Conservation (phyloP, 495 filamentous ascomycete genomes). For the Hypoxylon trugodes region DNA sequence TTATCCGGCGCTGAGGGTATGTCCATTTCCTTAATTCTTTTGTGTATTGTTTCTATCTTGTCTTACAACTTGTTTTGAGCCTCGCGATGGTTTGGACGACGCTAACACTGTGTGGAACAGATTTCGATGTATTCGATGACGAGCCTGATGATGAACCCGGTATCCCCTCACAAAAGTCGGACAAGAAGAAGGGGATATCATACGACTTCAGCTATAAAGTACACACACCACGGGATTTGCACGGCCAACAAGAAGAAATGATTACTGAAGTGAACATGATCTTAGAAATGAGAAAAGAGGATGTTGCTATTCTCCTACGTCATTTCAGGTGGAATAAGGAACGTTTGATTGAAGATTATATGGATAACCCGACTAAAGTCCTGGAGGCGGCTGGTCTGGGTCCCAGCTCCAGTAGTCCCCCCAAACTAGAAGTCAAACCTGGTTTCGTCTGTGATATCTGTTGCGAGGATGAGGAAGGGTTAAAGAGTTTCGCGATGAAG, state of each 20-base stretch:
- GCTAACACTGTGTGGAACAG: slow-evolving; percentile 55
- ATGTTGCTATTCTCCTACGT: slow-evolving; percentile 86
- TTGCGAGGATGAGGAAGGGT: slow-evolving; percentile 81
- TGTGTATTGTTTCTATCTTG: not conserved
- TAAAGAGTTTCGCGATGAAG: slow-evolving; percentile 94
- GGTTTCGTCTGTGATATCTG: slow-evolving; percentile 95
- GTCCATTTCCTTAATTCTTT: slow-evolving; percentile 35
- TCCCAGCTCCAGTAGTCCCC: slow-evolving; percentile 65
- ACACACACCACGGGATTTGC: slow-evolving; percentile 79
- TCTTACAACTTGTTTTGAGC: not conserved
- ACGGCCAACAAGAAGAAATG: slow-evolving; percentile 81
- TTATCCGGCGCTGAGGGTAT: slow-evolving; percentile 80
- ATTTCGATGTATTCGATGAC: slow-evolving; percentile 72
- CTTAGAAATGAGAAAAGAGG: slow-evolving; percentile 84
- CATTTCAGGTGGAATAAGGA: slow-evolving; percentile 96
- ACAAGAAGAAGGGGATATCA: slow-evolving; percentile 71
- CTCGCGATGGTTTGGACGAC: too few relatives aligned
- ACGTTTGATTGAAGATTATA: slow-evolving; percentile 89
- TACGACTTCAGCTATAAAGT: slow-evolving; percentile 90
- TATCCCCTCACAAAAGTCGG: slow-evolving; percentile 78
- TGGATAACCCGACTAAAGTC: slow-evolving; percentile 80
- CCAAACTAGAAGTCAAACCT: slow-evolving; percentile 71
- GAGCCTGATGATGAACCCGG: slow-evolving; percentile 78
- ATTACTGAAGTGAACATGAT: slow-evolving; percentile 89
- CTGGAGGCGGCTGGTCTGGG: slow-evolving; percentile 89